Evolutionary conservation across 2,329 filamentous ascomycete species (phyloP).

Genomic region (Colletotrichum sansevieriae): DNA sequence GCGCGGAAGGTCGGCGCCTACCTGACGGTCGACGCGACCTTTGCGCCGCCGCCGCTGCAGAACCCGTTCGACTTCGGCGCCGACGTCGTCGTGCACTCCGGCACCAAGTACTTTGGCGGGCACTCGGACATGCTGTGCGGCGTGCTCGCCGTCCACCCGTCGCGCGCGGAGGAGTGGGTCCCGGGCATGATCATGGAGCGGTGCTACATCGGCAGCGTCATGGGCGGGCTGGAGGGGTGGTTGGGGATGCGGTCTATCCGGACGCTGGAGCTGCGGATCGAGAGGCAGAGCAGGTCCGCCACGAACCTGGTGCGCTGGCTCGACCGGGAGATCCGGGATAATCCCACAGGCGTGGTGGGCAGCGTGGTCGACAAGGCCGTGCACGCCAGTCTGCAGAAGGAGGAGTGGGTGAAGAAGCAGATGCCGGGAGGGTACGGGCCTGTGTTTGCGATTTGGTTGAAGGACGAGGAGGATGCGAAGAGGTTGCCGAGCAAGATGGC

Average conservation of each 20-base stretch:
- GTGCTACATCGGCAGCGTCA: constrained; percentile 82
- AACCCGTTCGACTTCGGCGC: constrained; percentile 87
- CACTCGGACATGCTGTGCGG: constrained; percentile 95
- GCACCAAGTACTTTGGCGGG: constrained; percentile 96
- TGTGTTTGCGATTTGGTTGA: constrained; percentile 83
- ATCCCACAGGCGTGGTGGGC: constrained; percentile 57
- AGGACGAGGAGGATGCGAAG: constrained; percentile 71
- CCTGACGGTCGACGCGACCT: constrained; percentile 90
- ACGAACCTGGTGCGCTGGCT: constrained; percentile 80
- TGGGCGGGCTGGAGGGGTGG: constrained; percentile 94
- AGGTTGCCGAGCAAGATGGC: constrained; percentile 81
- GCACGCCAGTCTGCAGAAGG: constrained; percentile 84
- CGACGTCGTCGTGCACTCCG: constrained; percentile 91
- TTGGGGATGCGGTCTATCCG: constrained; percentile 87
- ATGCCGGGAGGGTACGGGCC: constrained; percentile 94
- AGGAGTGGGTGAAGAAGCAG: constrained; percentile 83
- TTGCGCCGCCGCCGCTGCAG: constrained; percentile 89
- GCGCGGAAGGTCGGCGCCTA: constrained; percentile 81
- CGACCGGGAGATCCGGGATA: constrained; percentile 57
- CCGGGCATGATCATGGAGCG: constrained; percentile 74
- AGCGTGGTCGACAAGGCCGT: constrained; percentile 71
- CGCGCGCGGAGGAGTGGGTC: constrained; percentile 67
- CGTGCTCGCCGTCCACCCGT: constrained; percentile 76
- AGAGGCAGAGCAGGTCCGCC: constrained; percentile 80
- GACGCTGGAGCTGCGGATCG: constrained; percentile 86